Evolutionary conservation across 1,139 yeast species (phyloP), one percentile per base, ranked within the genome.

Genomic region (Blastobotrys buckinghamii): DNA sequence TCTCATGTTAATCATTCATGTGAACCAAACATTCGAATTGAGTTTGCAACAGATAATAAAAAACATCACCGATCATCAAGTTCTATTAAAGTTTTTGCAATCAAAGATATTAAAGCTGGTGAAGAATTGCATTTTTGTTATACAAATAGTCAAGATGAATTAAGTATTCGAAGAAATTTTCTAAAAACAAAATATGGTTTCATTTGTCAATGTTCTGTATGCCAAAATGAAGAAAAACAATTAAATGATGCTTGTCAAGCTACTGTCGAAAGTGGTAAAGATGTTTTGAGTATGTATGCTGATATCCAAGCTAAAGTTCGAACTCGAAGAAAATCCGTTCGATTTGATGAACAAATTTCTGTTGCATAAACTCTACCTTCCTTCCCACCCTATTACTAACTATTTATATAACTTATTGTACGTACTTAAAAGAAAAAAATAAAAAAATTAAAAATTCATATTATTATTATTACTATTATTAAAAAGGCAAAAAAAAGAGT

Each of bases 171-270:
- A 56, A 82, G 79, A 59, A 67, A 85, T 53, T 82, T 78, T 54
- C 69, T 87, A 45, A 69, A 90, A 50, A 80, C 81, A n/a, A 82
- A 84, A 58, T 87, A 89, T 88, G 95, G 95, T 5, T 87, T 87
- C 63, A 60, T 76, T n/a, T 87, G 96, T 64, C 68, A 64, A 24
- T 87, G 96, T 63, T 57, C 64, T 9, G 77, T 83, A 53, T 87
- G 96, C 65, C 75, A 77, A 57, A 69, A 68, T 6, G 95, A 84
- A 54, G 67, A 74, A 42, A 67, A 72, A 49, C 56, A 52, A 33
- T 53, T 50, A 8, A 50, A 48, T 30, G 53, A 51, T 20, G 49
- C 53, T 4, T 49, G 49, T 10, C 56, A 57, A 38, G 52, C 48
- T 6, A 38, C 51, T 24, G 41, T 50, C 19, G 44, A 40, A 5